Conservation (phyloP, 148 eudicot genomes). For the Rhododendron ferrugineum region DNA sequence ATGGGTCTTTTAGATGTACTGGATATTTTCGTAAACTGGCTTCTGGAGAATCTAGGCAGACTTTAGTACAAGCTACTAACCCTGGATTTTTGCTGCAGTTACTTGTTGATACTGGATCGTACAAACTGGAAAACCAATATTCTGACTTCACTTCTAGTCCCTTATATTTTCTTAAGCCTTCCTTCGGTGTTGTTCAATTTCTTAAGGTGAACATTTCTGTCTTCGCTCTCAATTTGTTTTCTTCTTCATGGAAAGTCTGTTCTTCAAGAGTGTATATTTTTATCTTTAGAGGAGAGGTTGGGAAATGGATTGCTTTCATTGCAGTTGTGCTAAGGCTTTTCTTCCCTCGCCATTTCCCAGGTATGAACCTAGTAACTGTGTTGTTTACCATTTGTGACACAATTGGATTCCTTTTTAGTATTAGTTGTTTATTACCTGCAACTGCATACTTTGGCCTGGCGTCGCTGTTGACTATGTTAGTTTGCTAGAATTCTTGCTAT, state of each 20-base stretch:
- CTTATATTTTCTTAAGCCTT: constrained; percentile 79
- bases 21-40: background rate
- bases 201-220: constrained; percentile 44
- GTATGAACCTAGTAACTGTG: constrained; percentile 21
- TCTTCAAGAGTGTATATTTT: background rate
- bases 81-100: constrained; percentile 41
- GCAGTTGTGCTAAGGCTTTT: constrained; percentile 82
- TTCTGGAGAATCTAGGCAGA: background rate
- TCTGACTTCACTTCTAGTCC: constrained; percentile 74
- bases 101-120: constrained; percentile 78
- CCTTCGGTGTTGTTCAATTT: constrained; percentile 47
- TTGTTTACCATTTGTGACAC: background rate
- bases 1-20: background rate
- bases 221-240: background rate
- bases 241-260: background rate
- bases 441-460: background rate
- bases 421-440: background rate
- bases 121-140: constrained; percentile 93
- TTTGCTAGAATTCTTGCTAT: background rate
- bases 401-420: background rate
- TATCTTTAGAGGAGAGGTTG: constrained; percentile 56
- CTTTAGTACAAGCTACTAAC: background rate
- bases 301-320: constrained; percentile 79
- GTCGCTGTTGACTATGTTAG: background rate
- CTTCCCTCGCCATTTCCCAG: constrained; percentile 52